Evolutionary conservation across 306 rosid species (phyloP), one percentile per base, ranked within the genome.

Genomic region (Dicorynia guianensis): DNA sequence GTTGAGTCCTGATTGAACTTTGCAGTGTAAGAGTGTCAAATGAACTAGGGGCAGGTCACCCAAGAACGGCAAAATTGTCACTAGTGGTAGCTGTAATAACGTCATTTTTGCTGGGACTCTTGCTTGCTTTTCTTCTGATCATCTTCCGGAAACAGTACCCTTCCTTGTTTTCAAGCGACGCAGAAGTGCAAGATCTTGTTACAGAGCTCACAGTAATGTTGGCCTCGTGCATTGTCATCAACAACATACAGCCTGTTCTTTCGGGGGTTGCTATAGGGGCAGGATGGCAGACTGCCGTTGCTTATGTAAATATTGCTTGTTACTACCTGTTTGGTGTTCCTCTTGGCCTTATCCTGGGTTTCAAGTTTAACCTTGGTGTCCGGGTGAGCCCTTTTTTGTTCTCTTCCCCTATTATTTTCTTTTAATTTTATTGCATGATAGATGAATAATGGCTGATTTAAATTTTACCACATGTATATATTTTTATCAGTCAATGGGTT

Each of bases 251-350:
- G 5, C 98, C 98, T 0, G 96, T 93, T 66, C 90, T 93, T 38
- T 89, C 98, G 1, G 97, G 98, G 6, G 98, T 91, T 10, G 98
- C 96, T 8, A 79, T 93, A 54, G 97, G 98, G 6, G 98, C 98
- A 5, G 98, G 97, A 1, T 93, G 98, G 97, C 98, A 93, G 35
- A 67, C 85, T 15, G 14, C 13, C 20, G 96, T 93, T 36, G 98
- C 93, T 25, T 89, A 91, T 60, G 90, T 93, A 0, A 93, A 91
- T 71, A 11, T 89, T 57, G 91, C 79, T 0, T 93, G 94, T 77
- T 93, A 93, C 74, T 93, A 93, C 63, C 8, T 84, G 0, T 58
- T 93, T 71, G 98, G 98, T 13, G 47, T 91, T 60, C 98, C 98
- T 44, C 50, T 91, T 6, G 97, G 98, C 5, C 90, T 93, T 5